Conservation (phyloP, 306 rosid genomes). For the Gastrolobium bilobum region DNA sequence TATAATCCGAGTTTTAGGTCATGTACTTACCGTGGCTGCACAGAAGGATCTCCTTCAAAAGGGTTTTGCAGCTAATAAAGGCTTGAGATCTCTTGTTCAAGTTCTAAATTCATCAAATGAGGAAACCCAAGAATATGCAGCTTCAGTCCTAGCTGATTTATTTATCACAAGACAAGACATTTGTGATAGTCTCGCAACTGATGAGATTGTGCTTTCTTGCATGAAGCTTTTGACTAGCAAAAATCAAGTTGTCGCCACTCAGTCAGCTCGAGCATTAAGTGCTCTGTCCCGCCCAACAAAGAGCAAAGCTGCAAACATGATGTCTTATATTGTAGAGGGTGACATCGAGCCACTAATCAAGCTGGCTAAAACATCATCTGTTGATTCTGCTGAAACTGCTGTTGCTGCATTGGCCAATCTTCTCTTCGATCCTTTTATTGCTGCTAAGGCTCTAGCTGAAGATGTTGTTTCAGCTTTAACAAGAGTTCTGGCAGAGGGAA, state of each 20-base stretch:
- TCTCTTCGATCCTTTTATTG: constrained; percentile 84
- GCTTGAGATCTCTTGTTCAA: constrained; percentile 86
- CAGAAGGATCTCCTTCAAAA: constrained; percentile 75
- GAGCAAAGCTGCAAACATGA: constrained; percentile 66
- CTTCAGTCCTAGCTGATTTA: constrained; percentile 92
- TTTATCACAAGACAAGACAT: constrained; percentile 89
- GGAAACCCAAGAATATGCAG: constrained; percentile 89
- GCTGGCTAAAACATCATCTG: constrained; percentile 91
- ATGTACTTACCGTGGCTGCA: constrained; percentile 83
- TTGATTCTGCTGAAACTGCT: constrained; percentile 92
- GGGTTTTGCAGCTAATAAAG: constrained; percentile 88
- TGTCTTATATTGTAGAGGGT: constrained; percentile 80
- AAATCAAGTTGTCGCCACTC: constrained; percentile 90
- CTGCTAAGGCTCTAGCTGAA: constrained; percentile 79
- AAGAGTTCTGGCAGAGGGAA: constrained; percentile 86
- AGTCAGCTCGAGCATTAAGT: constrained; percentile 92
- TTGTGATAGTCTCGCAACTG: constrained; percentile 87
- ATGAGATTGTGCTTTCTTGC: constrained; percentile 88
- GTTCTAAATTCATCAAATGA: constrained; percentile 83
- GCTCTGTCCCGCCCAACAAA: constrained; percentile 87
- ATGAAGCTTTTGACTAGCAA: constrained; percentile 93
- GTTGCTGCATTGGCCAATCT: constrained; percentile 96
- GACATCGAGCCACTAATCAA: constrained; percentile 85
- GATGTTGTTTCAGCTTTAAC: constrained; percentile 89
- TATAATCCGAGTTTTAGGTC: constrained; percentile 84